Base-by-base conservation (phyloP, 2,329 filamentous ascomycete genomes). In the Penicillium aurantiogriseum region DNA sequence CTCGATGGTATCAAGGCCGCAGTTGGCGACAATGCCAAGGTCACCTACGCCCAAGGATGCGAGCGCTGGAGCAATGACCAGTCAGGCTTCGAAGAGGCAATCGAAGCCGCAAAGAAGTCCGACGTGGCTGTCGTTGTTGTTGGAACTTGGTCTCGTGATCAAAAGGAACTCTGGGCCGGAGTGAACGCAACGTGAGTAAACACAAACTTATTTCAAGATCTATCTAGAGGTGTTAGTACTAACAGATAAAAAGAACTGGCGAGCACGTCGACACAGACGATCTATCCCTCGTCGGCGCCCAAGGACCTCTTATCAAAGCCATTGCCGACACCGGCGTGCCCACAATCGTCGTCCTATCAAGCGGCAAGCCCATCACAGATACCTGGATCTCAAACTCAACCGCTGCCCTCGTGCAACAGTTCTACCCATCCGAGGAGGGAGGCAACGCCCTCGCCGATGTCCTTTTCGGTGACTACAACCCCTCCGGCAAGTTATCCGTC, bases 111-210 rank as follows among this genome's bases (percentile, higher is more conserved):
- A 1, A 77, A 86, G 65, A 81, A 80, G 10, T 87, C 88, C 3
- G 88, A 91, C 65, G 83, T 91, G 2, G 88, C 88, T 6, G 81
- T 91, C 5, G 87, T 91, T 0, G 79, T 91, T 0, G 88, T 91
- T 1, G 89, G 88, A 33, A 91, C 88, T 9, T 91, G 88, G 89
- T 86, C 84, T 27, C 83, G 88, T 48, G 89, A 92, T 66, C 88
- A 91, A 68, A 77, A 80, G 51, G 84, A 91, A 70, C 82, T 91
- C 3, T 91, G 88, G 88, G 72, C 76, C 55, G 85, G 86, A 0
- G 71, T 90, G 3, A 91, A 91, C 63, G 88, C 87, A 29, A 91
- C 88, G 54, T 74, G 59, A 64, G 64, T 62, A 38, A 31, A 29
- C 25, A n/a, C 23, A 1, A 13, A 6, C 15, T 39, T 38, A 23